Evolutionary conservation across 2,329 filamentous ascomycete species (phyloP).

Genomic region (Colletotrichum shisoi): DNA sequence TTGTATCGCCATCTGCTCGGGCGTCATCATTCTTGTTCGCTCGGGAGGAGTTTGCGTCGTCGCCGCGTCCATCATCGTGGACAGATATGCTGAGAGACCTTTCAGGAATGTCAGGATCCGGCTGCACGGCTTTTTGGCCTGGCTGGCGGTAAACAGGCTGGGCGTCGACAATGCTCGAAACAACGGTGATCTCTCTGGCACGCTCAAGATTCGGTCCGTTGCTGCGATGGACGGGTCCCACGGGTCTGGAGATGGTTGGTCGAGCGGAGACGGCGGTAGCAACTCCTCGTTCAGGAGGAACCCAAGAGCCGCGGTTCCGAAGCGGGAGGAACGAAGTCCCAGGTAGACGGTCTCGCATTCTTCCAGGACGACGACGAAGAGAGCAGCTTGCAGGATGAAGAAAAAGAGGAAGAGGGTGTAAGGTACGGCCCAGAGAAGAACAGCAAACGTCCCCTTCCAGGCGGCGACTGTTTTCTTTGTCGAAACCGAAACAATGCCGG

Average conservation of each 20-base stretch:
- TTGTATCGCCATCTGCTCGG: background rate
- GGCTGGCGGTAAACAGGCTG: background rate
- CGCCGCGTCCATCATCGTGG: background rate
- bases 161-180: conserved; percentile 46
- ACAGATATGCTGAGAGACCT: background rate
- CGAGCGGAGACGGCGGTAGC: background rate
- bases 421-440: conserved; percentile 7
- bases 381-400: background rate
- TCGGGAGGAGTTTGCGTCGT: background rate
- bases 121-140: background rate
- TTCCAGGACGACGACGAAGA: conserved; percentile 19
- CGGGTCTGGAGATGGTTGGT: conserved; percentile 47
- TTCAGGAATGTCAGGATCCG: background rate
- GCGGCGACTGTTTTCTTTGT: background rate
- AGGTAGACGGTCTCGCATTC: conserved; percentile 34
- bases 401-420: conserved; percentile 15
- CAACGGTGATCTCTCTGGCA: conserved; percentile 48
- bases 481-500: background rate
- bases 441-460: background rate
- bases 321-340: conserved; percentile 28
- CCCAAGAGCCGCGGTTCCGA: conserved; percentile 18
- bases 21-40: background rate
- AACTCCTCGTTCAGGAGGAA: background rate
- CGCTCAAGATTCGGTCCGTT: conserved; percentile 49
- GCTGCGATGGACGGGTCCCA: conserved; percentile 51